Conservation (phyloP, 768 basidiomycete genomes). For the Chalciporus pseudorubinellus region DNA sequence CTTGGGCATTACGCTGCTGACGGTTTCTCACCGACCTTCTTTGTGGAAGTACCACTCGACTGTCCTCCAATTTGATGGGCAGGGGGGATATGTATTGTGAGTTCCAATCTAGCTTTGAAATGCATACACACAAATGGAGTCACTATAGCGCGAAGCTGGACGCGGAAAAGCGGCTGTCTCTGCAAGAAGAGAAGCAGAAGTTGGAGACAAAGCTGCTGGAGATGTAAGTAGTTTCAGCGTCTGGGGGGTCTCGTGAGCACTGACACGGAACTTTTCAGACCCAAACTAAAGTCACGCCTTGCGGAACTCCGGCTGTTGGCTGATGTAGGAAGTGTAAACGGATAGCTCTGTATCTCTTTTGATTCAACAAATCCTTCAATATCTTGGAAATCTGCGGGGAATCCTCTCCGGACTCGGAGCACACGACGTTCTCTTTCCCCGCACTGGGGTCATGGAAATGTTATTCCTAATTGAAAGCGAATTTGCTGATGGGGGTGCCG, state of each 20-base stretch:
- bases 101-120: neutral
- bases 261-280: constrained; percentile 40
- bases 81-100: constrained; percentile 93
- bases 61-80: constrained; percentile 90
- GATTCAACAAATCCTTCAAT: neutral
- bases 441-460: constrained; percentile 8
- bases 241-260: neutral
- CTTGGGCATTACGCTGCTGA: constrained; percentile 88
- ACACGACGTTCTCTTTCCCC: neutral
- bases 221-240: constrained; percentile 54
- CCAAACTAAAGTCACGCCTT: constrained; percentile 77
- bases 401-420: neutral
- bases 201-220: constrained; percentile 83
- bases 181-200: constrained; percentile 93
- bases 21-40: constrained; percentile 93
- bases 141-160: constrained; percentile 75
- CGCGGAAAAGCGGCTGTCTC: constrained; percentile 81
- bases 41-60: constrained; percentile 90
- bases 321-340: constrained; percentile 13
- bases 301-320: constrained; percentile 57
- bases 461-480: neutral
- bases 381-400: neutral
- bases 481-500: neutral
- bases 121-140: neutral
- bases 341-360: neutral